A percentile compares a stretch with the other conserved stretches of the same genome.
phyloP scores from a whole-genome alignment of 1,284 basidiomycete genomes.

The Malassezia brasiliensis region DNA sequence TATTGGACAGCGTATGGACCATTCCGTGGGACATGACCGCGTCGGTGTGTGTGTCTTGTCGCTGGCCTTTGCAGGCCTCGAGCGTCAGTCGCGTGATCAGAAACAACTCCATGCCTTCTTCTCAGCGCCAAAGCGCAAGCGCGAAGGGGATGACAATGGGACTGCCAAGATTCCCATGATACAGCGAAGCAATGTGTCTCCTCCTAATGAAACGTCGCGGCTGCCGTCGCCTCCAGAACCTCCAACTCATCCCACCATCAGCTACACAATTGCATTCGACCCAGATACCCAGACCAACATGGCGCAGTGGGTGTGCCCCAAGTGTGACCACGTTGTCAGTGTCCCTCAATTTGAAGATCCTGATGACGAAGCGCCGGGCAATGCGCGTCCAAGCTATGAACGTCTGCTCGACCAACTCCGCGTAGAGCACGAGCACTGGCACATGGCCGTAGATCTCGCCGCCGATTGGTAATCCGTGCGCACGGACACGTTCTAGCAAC shows the following conservation, averaged over 20 bases:
- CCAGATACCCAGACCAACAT: constrained; percentile 10
- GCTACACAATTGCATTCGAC: background rate
- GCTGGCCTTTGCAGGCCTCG: constrained; percentile 12
- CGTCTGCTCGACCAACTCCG: constrained; percentile 2
- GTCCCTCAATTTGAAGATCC: constrained; percentile 16
- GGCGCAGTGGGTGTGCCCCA: constrained; percentile 5
- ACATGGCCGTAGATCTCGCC: constrained; percentile 15
- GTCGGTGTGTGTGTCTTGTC: background rate
- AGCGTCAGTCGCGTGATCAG: constrained; percentile 8
- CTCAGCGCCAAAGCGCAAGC: background rate
- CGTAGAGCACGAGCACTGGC: constrained; percentile 15
- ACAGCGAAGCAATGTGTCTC: no score
- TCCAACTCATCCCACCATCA: background rate
- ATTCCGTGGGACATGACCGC: background rate
- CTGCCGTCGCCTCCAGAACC: background rate
- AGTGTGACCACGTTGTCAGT: background rate
- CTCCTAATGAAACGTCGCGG: no score
- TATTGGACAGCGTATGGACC: constrained; percentile 2
- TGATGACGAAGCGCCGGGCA: background rate
- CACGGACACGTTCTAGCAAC: background rate
- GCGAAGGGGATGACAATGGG: background rate
- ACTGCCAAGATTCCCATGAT: background rate
- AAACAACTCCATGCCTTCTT: constrained; percentile 7
- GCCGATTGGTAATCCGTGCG: background rate
- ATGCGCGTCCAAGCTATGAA: background rate